Percentiles rank a stretch among this genome's conserved stretches.
phyloP scores from a whole-genome alignment of 2,329 filamentous ascomycete species.

The Huntiella bhutanensis region DNA sequence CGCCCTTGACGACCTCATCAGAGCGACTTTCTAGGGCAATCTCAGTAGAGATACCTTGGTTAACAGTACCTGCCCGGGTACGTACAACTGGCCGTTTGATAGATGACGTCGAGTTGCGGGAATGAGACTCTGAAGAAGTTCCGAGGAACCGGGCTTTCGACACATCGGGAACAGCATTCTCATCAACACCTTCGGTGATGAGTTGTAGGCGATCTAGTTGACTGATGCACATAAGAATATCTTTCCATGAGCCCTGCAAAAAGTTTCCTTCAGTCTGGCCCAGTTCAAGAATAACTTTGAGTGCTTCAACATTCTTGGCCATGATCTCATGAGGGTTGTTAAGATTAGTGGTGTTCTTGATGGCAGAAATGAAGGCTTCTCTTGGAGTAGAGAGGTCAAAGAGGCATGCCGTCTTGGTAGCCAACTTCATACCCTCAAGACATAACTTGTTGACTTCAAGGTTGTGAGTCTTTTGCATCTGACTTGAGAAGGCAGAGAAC shows the following conservation, averaged over 20 bases:
- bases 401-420: conserved; percentile 78
- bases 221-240: conserved; percentile 85
- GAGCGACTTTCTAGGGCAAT: conserved; percentile 85
- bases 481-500: conserved; percentile 79
- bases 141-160: conserved; percentile 60
- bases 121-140: conserved; percentile 35
- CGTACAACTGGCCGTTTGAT: conserved; percentile 17
- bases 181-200: conserved; percentile 85
- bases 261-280: conserved; percentile 85
- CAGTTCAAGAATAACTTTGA: conserved; percentile 80
- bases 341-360: conserved; percentile 86
- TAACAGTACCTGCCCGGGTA: conserved; percentile 17
- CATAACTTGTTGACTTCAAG: conserved; percentile 81
- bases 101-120: conserved; percentile 46
- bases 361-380: conserved; percentile 81
- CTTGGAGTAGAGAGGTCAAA: conserved; percentile 88
- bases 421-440: conserved; percentile 86
- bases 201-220: conserved; percentile 90
- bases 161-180: conserved; percentile 79
- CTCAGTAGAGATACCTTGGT: conserved; percentile 50
- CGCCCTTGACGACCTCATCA: conserved; percentile 77
- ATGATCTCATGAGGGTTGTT: conserved; percentile 92
- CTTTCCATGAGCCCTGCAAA: conserved; percentile 80
- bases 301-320: conserved; percentile 85
- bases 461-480: conserved; percentile 86